A percentile compares a stretch with the other conserved stretches of the same genome.
These are phyloP conservation scores for Penstemon eatonii DNA, from an alignment of 257 asterid genomes.

Conservation along the genomic window DNA sequence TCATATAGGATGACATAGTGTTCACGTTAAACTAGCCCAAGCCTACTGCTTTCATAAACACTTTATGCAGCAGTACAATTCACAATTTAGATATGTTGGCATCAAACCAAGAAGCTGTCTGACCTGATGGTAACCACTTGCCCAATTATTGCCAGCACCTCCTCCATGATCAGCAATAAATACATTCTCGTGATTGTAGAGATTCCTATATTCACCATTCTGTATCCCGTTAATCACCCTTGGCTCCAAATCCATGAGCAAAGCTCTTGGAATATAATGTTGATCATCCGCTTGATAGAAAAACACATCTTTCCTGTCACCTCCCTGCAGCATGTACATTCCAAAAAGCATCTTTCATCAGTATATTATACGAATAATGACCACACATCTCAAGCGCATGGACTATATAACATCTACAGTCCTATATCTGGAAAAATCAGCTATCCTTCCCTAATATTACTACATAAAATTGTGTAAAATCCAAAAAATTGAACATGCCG, in stretches of 20 bases:
- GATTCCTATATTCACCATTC: conserved; percentile 90
- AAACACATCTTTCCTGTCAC: conserved; percentile 96
- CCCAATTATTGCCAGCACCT: conserved; percentile 99
- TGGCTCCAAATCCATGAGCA: conserved; percentile 98
- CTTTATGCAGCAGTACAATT: neutral
- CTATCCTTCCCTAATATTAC: neutral
- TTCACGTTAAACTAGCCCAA: neutral
- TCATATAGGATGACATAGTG: conserved; percentile 3
- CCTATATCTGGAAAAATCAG: neutral
- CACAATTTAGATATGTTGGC: neutral
- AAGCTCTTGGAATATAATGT: conserved; percentile 93
- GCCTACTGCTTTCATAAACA: conserved; percentile 13
- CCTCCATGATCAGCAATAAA: conserved; percentile 95
- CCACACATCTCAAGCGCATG: neutral
- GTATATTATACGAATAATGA: neutral
- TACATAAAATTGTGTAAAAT: neutral
- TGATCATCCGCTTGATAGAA: conserved; percentile 99
- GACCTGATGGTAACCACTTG: conserved; percentile 99
- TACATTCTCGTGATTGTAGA: conserved; percentile 93
- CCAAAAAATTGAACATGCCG: neutral
- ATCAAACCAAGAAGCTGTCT: conserved; percentile 15
- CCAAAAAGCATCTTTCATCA: conserved; percentile 8
- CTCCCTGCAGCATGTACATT: conserved; percentile 62
- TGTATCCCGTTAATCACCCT: conserved; percentile 96
- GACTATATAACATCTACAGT: neutral